Conservation (phyloP, 257 asterid genomes). For the Fraxinus excelsior region DNA sequence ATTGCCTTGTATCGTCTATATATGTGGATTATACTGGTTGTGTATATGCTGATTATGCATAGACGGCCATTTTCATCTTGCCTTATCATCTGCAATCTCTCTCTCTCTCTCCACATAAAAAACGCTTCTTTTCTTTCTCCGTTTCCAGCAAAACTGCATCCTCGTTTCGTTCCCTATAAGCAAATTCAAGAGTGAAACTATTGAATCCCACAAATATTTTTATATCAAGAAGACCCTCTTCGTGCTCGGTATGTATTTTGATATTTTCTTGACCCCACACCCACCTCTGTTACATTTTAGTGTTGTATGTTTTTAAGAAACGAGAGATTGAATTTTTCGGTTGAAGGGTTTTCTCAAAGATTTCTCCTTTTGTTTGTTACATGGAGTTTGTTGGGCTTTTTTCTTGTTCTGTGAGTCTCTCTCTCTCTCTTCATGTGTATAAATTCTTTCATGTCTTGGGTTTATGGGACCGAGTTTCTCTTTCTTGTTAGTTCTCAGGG, state of each 20-base stretch:
- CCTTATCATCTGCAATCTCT: neutral
- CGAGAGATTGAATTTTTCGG: neutral
- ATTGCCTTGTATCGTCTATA: neutral
- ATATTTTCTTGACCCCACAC: neutral
- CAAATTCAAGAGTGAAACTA: neutral
- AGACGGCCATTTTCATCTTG: neutral
- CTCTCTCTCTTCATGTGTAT: neutral
- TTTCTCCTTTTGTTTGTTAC: neutral
- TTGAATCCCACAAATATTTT: conserved; percentile 10
- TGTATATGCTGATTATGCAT: neutral
- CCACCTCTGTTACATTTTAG: too few relatives aligned
- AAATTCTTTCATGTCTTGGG: neutral
- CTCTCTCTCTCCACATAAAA: neutral
- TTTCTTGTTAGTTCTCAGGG: too few relatives aligned
- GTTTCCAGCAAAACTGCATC: neutral
- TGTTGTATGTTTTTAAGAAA: too few relatives aligned
- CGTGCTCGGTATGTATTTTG: conserved; percentile 27
- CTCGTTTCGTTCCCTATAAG: neutral
- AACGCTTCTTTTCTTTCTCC: neutral
- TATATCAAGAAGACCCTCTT: neutral
- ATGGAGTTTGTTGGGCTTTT: conserved; percentile 5
- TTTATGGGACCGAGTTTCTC: neutral
- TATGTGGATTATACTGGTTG: too few relatives aligned
- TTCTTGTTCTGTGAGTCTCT: neutral
- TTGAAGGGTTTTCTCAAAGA: neutral